Base-by-base conservation (phyloP, 1,139 yeast species). In the Lodderomyces elongisporus region DNA sequence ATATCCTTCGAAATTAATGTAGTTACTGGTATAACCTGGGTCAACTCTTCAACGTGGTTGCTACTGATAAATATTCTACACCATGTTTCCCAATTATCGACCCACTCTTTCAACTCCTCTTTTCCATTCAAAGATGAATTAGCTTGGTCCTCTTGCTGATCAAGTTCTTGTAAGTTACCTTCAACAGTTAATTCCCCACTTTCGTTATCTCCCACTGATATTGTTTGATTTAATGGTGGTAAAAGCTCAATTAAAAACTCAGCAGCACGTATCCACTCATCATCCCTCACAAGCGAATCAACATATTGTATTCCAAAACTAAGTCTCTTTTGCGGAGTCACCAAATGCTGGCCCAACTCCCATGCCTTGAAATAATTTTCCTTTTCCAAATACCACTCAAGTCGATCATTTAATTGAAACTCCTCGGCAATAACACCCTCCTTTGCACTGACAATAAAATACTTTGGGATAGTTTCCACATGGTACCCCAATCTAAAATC, bases 341-440 rank as follows among this genome's bases (percentile, higher is more conserved):
- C 59, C 38, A 85, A 60, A 46, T 70, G 74, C 30, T 67, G 73
- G 37, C 93, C 73, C 43, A 85, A 76, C 30, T 70, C 71, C 94
- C 95, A 88, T 0, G 96, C 96, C 30, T 79, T 79, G 17, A 66
- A 60, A 44, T 59, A 84, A 37, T 63, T 54, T 3, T 69, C 69
- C 25, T 64, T 73, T 1, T 74, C 76, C 10, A 77, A 40, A 38
- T 69, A 81, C 96, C 97, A 91, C 3, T 75, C 63, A 28, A 82
- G 68, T 39, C 81, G 74, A 49, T 89, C 97, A 20, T 61, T 55
- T 16, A 83, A 54, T 41, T 77, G 79, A 17, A 82, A 66, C 43
- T 82, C 88, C 45, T 78, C 74, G 0, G 89, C 89, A 10, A 79
- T 63, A 2, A 91, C 84, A 1, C 82, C 89, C 58, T 88, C 97